These are phyloP conservation scores for Pythium aquatile DNA, from an alignment of 352 stramenopile species.

Conservation along the genomic window DNA sequence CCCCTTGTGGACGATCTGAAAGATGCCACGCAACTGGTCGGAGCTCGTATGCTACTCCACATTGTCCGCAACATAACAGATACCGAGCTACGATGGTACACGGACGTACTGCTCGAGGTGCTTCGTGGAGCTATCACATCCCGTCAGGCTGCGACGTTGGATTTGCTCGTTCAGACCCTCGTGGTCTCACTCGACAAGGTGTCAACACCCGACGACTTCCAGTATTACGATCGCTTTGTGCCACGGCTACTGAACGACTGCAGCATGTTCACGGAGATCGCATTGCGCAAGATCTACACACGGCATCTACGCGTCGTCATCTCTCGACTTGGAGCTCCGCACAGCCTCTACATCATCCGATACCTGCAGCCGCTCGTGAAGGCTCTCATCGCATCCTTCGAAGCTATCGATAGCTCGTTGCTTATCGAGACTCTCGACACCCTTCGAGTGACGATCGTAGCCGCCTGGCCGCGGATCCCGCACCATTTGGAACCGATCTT, in stretches of 20 bases:
- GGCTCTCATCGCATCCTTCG: constrained; percentile 63
- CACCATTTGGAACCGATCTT: constrained; percentile 66
- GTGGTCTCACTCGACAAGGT: constrained; percentile 57
- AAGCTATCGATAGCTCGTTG: constrained; percentile 53
- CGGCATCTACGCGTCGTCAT: constrained; percentile 48
- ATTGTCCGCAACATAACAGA: constrained; percentile 58
- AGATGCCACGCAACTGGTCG: constrained; percentile 59
- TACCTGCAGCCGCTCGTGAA: constrained; percentile 82
- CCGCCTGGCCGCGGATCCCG: constrained; percentile 69
- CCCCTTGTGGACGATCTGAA: constrained; percentile 75
- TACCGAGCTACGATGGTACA: constrained; percentile 82
- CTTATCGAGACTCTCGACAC: constrained; percentile 59
- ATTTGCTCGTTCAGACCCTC: constrained; percentile 59
- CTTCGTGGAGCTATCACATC: constrained; percentile 61
- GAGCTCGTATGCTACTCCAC: constrained; percentile 57
- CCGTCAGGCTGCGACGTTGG: constrained; percentile 52
- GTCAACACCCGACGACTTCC: constrained; percentile 49
- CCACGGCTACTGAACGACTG: constrained; percentile 62
- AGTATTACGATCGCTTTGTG: constrained; percentile 66
- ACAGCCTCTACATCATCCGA: constrained; percentile 67
- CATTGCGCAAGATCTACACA: constrained; percentile 57
- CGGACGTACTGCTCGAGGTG: constrained; percentile 74
- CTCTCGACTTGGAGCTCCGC: constrained; percentile 48
- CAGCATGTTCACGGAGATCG: constrained; percentile 60
- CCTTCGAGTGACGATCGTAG: constrained; percentile 46